Conservation (phyloP, 1,139 yeast species). For the Taphrina populina region DNA sequence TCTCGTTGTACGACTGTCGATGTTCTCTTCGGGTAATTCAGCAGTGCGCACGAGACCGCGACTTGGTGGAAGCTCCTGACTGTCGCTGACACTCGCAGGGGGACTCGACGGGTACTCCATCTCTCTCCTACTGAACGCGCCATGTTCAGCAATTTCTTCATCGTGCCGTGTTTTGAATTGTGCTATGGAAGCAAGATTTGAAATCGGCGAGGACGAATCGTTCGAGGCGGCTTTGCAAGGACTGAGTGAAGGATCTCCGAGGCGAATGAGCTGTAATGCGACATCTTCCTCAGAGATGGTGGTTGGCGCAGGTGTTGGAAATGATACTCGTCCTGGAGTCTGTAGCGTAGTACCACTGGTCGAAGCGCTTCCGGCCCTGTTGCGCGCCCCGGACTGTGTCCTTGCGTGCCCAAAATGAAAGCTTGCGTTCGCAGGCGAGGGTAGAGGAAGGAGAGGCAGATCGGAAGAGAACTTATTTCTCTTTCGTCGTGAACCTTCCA, state of each 20-base stretch:
- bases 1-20: conserved; percentile 3
- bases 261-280: conserved; percentile 35
- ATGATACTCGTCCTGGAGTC: conserved; percentile 28
- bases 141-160: too few relatives aligned
- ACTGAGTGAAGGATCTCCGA: conserved; percentile 33
- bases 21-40: neutral
- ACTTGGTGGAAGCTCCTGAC: conserved; percentile 5
- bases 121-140: conserved; percentile 6
- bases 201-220: conserved; percentile 27
- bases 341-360: conserved; percentile 14
- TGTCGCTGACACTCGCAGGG: conserved; percentile 24
- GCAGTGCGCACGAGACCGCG: neutral
- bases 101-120: conserved; percentile 31
- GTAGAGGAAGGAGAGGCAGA: conserved; percentile 27
- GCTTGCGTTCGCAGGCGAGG: conserved; percentile 12
- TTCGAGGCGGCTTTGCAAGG: conserved; percentile 25
- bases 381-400: conserved; percentile 16
- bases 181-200: conserved; percentile 15
- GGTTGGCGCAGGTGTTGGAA: conserved; percentile 35
- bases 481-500: conserved; percentile 33
- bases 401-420: conserved; percentile 7
- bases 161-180: conserved; percentile 28
- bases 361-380: conserved; percentile 3
- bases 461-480: conserved; percentile 32
- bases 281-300: conserved; percentile 36